Conservation (phyloP, 139 green algal species). For the Deuterostichococcus epilithicus region DNA sequence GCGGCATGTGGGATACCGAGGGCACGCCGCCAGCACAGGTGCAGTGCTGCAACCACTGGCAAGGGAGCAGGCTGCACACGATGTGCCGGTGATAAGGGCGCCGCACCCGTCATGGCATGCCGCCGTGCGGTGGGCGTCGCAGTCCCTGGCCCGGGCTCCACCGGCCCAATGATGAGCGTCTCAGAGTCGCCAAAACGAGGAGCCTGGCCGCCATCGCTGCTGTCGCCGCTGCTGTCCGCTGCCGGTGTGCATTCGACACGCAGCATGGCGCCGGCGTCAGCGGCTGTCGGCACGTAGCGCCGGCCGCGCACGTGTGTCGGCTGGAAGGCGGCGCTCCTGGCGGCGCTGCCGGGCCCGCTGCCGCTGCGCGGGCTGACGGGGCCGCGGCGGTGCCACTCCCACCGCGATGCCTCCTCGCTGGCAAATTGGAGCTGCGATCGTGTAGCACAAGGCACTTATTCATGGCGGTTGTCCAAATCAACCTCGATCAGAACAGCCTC, state of each 20-base stretch:
- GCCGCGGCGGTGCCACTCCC: slow-evolving; percentile 26
- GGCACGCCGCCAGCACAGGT: not conserved
- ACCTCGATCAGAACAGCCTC: too few relatives aligned
- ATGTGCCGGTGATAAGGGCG: too few relatives aligned
- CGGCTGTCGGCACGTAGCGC: slow-evolving; percentile 48
- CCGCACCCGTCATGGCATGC: not conserved
- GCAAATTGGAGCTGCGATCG: slow-evolving; percentile 43
- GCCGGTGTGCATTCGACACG: slow-evolving; percentile 59
- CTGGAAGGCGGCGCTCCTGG: slow-evolving; percentile 20
- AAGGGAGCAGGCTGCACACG: too few relatives aligned
- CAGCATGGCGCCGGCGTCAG: slow-evolving; percentile 57
- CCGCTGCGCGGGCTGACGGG: not conserved
- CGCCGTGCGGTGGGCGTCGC: not conserved
- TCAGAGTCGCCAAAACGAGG: not conserved
- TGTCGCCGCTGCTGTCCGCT: not conserved
- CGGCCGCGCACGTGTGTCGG: slow-evolving; percentile 25
- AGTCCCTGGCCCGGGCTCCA: not conserved
- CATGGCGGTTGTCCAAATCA: too few relatives aligned
- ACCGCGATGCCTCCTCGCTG: slow-evolving; percentile 27
- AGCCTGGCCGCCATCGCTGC: not conserved
- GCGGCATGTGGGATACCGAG: too few relatives aligned
- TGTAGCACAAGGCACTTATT: too few relatives aligned
- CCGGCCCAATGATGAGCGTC: not conserved
- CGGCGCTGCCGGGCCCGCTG: not conserved
- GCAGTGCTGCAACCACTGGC: too few relatives aligned